Conservation (phyloP, 306 rosid species). For the Vicia sativa region DNA sequence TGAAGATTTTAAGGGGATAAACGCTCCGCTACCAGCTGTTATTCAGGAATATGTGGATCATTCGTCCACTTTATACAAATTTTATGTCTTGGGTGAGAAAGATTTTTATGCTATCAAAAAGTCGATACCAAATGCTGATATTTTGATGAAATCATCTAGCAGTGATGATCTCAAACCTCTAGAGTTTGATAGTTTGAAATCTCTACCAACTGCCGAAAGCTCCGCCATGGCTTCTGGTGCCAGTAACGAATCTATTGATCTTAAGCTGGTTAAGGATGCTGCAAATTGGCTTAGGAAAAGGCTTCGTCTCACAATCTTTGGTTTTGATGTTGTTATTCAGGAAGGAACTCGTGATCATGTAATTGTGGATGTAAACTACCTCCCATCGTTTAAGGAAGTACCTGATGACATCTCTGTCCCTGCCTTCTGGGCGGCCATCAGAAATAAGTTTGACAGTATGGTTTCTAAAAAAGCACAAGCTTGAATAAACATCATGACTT, state of each 20-base stretch:
- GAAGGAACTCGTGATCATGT: constrained; percentile 84
- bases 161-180: constrained; percentile 67
- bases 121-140: constrained; percentile 74
- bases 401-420: constrained; percentile 80
- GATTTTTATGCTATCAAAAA: constrained; percentile 78
- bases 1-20: constrained; percentile 65
- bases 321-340: constrained; percentile 88
- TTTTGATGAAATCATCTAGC: constrained; percentile 50
- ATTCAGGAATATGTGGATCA: constrained; percentile 96
- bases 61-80: constrained; percentile 82
- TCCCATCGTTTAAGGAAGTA: constrained; percentile 94
- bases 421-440: constrained; percentile 84
- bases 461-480: constrained; percentile 36
- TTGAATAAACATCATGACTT: constrained; percentile 27
- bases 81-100: constrained; percentile 80
- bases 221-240: constrained; percentile 34
- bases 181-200: constrained; percentile 80
- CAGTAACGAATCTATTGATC: constrained; percentile 48
- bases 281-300: constrained; percentile 70
- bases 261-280: constrained; percentile 60
- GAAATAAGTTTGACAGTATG: constrained; percentile 55
- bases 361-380: constrained; percentile 87
- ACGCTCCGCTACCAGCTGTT: constrained; percentile 89
- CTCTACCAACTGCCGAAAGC: constrained; percentile 58
- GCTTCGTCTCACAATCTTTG: constrained; percentile 76